Percentiles rank a stretch among this genome's conserved stretches.
These are phyloP conservation scores for Auriscalpium microsporum DNA, from an alignment of 768 basidiomycete genomes.

Conservation along the genomic window DNA sequence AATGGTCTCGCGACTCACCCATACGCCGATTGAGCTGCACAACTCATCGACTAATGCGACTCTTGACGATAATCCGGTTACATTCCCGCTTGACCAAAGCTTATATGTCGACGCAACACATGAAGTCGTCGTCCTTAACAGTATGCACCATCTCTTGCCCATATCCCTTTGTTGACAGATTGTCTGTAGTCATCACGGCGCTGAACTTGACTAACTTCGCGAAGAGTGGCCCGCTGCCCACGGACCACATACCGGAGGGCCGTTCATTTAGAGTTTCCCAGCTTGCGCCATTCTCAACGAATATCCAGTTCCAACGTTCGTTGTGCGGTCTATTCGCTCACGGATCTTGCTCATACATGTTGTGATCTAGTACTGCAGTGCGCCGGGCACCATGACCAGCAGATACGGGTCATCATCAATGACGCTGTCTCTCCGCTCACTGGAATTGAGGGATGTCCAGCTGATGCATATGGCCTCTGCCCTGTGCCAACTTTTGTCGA, in stretches of 20 bases:
- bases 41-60: conserved; percentile 84
- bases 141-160: conserved; percentile 29
- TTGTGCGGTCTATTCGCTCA: conserved; percentile 17
- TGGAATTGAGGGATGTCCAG: conserved; percentile 64
- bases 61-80: conserved; percentile 55
- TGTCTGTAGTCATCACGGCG: conserved; percentile 61
- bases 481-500: conserved; percentile 61
- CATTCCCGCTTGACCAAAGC: conserved; percentile 62
- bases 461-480: conserved; percentile 72
- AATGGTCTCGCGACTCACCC: conserved; percentile 72
- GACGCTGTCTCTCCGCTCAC: conserved; percentile 80
- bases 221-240: conserved; percentile 62
- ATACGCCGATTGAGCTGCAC: conserved; percentile 58
- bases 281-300: conserved; percentile 81
- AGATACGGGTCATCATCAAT: conserved; percentile 82
- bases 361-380: conserved; percentile 22
- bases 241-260: conserved; percentile 57
- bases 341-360: not conserved
- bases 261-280: conserved; percentile 67
- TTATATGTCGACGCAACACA: conserved; percentile 88
- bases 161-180: not conserved
- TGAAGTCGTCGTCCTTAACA: conserved; percentile 84
- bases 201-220: conserved; percentile 76
- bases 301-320: conserved; percentile 79
- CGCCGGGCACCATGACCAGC: conserved; percentile 26